These are phyloP conservation scores for Terana coerulea DNA, from an alignment of 768 basidiomycete species.

Conservation along the genomic window DNA sequence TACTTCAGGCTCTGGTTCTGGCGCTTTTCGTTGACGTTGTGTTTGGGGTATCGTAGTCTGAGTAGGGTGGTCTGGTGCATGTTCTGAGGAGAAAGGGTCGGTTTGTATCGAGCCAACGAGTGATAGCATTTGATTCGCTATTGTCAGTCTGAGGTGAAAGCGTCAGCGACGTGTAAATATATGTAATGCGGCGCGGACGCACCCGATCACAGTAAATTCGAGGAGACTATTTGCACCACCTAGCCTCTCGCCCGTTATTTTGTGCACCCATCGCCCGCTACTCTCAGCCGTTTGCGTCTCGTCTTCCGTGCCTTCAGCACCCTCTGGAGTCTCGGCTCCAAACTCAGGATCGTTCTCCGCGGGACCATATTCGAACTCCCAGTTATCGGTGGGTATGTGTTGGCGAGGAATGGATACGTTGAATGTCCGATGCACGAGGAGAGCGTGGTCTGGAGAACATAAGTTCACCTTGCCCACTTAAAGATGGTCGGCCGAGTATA, in stretches of 20 bases:
- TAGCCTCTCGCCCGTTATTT: conserved; percentile 59
- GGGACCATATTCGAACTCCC: conserved; percentile 84
- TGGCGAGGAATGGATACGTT: conserved; percentile 93
- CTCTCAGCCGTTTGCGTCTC: conserved; percentile 39
- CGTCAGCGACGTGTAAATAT: background rate
- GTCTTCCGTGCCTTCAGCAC: conserved; percentile 15
- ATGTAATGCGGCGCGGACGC: conserved; percentile 23
- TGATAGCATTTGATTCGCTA: conserved; percentile 93
- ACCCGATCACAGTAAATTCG: conserved; percentile 90
- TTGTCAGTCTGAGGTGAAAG: conserved; percentile 57
- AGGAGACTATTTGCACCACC: conserved; percentile 66
- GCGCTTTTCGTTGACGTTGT: background rate
- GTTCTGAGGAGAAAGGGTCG: conserved; percentile 68
- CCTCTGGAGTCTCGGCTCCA: conserved; percentile 32
- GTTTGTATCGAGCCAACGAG: conserved; percentile 78
- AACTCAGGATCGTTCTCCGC: conserved; percentile 79
- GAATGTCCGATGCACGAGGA: conserved; percentile 89
- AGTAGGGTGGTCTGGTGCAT: conserved; percentile 34
- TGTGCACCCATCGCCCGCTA: conserved; percentile 79
- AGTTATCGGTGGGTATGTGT: conserved; percentile 78
- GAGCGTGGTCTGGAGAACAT: conserved; percentile 88
- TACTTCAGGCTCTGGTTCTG: conserved; percentile 2
- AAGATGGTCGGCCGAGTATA: background rate
- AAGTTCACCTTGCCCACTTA: conserved; percentile 83
- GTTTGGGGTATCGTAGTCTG: conserved; percentile 13